Evolutionary conservation across 257 asterid genomes (phyloP), one percentile per base, ranked within the genome.

Genomic region (Prunella vulgaris): DNA sequence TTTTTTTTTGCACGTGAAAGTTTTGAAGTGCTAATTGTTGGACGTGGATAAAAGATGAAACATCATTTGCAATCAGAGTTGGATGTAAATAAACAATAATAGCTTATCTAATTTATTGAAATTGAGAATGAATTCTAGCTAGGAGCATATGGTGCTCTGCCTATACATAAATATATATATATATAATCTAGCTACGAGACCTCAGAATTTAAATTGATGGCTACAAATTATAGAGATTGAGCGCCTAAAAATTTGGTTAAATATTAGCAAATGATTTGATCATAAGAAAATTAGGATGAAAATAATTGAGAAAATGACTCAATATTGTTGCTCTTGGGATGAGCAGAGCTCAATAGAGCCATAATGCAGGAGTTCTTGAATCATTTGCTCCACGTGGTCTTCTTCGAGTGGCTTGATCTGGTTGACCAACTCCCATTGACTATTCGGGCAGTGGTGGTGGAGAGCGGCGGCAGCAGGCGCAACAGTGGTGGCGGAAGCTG

Each of bases 321-420:
- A 30, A 7, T 46, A 58, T 0, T 60, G 24, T 35, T 65, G 62
- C 60, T 63, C 75, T 66, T 73, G 73, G 52, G 82, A 71, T 66
- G 78, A 78, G 57, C 81, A 60, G 32, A 84, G 80, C 74, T 88
- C 95, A 74, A 86, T 25, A 12, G 87, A 78, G 44, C 86, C 93
- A 71, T 81, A 79, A 75, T 86, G 85, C 17, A 83, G 82, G 73
- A 88, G 84, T 64, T 88, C 95, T 60, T 86, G 74, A 25, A 88
- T 88, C 95, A 88, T 88, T 82, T 88, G 89, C 61, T 86, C 87
- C 42, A 86, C 84, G 18, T 86, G 86, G 71, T 84, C 86, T 70
- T 88, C 95, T 68, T 86, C 90, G 5, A 82, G 79, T 17, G 80
- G 64, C 83, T 75, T 78, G 70, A 82, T 70, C 28, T 48, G 37